Base-by-base conservation (phyloP, 148 eudicot genomes). In the Vaccinium myrtillus region DNA sequence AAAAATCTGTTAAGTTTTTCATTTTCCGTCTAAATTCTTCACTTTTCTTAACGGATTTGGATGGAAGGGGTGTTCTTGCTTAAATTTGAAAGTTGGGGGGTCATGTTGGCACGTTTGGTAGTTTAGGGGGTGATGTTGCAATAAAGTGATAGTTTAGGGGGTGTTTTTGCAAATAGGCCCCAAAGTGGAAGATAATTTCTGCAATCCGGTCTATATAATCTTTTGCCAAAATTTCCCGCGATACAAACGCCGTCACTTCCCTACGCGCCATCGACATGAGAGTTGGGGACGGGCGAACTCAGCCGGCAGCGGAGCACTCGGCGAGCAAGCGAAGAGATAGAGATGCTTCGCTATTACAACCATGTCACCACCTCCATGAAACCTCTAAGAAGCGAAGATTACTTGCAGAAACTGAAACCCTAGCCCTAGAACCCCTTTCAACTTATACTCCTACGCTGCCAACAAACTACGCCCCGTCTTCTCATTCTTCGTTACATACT, bases 301-400 rank as follows among this genome's bases (percentile, higher is more conserved):
- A 0, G 50, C 50, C 50, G 21, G 2, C 32, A 8, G 84, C 48
- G 30, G 78, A 8, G 78, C 46, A 25, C 12, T 27, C 78, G 65
- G 78, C 51, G 51, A 36, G 51, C 78, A 54, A 51, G 30, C 65
- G 67, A 9, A 71, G 23, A 53, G 21, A 23, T n/a, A 71, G 23
- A 53, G 21, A 23, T n/a, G 13, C 49, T 67, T 4, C 19, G 5
- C 16, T 1, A 4, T 8, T 21, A 53, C 50, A 6, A 53, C 50
- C 18, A 51, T 15, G 18, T 43, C 6, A 43, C 53, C 65, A 51
- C 61, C 76, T 48, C 48, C 53, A 53, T 55, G 71, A 65, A 65
- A 30, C 48, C n/a, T 18, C 39, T n/a, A 87, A 84, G 36, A 86
- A 85, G 65, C 89, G 87, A 25, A 89, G 84, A 85, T 61, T 77